A percentile compares a stretch with the other conserved stretches of the same genome.
phyloP scores from a whole-genome alignment of 192 early-diverging fungal genomes.

The Glomus cerebriforme region DNA sequence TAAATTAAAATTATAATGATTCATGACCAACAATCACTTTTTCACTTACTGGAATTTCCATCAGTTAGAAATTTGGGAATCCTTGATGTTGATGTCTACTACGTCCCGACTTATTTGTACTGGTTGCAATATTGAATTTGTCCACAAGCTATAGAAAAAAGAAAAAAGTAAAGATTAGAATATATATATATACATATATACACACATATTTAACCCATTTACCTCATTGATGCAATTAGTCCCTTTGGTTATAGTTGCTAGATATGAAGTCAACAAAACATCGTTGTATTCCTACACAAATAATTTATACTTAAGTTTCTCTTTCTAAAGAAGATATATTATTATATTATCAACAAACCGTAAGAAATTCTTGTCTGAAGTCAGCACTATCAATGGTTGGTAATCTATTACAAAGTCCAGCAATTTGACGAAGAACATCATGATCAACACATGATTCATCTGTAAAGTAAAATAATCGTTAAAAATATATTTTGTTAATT shows the following conservation, averaged over 20 bases:
- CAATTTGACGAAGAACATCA: conserved; percentile 75
- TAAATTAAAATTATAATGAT: not conserved
- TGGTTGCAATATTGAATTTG: conserved; percentile 30
- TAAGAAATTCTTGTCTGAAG: conserved; percentile 73
- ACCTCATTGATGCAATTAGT: conserved; percentile 67
- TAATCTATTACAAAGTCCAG: conserved; percentile 69
- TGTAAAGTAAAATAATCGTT: not conserved
- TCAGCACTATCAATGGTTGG: conserved; percentile 67
- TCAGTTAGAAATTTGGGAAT: conserved; percentile 5
- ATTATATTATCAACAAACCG: conserved; percentile 51
- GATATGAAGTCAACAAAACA: conserved; percentile 71
- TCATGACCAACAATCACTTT: no score
- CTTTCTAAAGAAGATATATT: not conserved
- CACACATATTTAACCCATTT: conserved; percentile 38
- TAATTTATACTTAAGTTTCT: not conserved
- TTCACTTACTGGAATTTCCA: not conserved
- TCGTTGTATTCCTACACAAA: conserved; percentile 77
- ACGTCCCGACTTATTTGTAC: conserved; percentile 4
- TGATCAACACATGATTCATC: conserved; percentile 60
- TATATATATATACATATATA: not conserved
- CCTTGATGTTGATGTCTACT: conserved; percentile 18
- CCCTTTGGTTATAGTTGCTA: conserved; percentile 79
- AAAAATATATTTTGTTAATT: not conserved
- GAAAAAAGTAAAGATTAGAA: not conserved
- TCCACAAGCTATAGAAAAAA: conserved; percentile 21